phyloP scores from a whole-genome alignment of 495 filamentous ascomycete genomes.

The Thermothielavioides terrestris region DNA sequence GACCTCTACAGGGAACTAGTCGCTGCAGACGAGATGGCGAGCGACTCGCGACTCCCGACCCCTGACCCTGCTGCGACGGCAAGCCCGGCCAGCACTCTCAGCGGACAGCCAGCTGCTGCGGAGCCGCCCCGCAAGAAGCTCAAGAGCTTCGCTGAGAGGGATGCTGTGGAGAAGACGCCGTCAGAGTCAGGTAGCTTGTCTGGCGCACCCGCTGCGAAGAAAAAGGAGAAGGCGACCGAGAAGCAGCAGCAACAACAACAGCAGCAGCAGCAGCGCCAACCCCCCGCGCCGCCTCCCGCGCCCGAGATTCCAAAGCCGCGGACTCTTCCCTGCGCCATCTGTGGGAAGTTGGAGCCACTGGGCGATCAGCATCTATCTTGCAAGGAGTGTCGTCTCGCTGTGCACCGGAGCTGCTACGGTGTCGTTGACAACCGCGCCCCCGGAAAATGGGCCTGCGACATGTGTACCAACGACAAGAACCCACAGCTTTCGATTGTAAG shows the following conservation, averaged over 20 bases:
- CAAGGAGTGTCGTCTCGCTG: constrained; percentile 76
- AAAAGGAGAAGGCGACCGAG: constrained; percentile 53
- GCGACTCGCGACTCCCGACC: constrained; percentile 32
- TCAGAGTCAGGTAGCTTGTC: constrained; percentile 22
- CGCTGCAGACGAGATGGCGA: constrained; percentile 43
- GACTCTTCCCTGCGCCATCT: constrained; percentile 76
- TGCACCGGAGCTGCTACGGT: constrained; percentile 92
- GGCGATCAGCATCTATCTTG: constrained; percentile 70
- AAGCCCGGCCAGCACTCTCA: constrained; percentile 28
- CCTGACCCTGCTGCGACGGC: constrained; percentile 36
- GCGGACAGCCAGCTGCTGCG: constrained; percentile 10
- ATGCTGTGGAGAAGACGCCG: constrained; percentile 42
- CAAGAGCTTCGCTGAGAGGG: constrained; percentile 36
- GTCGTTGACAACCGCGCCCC: constrained; percentile 58
- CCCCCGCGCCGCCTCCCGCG: constrained; percentile 44
- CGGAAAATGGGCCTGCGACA: constrained; percentile 90
- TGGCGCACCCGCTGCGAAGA: constrained; percentile 40
- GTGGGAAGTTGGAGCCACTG: constrained; percentile 59
- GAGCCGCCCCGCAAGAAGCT: constrained; percentile 50
- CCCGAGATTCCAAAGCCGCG: constrained; percentile 70
- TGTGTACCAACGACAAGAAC: constrained; percentile 86
- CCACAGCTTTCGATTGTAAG: constrained; percentile 77
- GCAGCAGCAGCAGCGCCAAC: background rate
- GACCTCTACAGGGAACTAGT: constrained; percentile 75
- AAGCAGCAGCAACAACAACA: background rate